Base-by-base conservation (phyloP, 441 rosid genomes). In the Aleurites moluccanus region DNA sequence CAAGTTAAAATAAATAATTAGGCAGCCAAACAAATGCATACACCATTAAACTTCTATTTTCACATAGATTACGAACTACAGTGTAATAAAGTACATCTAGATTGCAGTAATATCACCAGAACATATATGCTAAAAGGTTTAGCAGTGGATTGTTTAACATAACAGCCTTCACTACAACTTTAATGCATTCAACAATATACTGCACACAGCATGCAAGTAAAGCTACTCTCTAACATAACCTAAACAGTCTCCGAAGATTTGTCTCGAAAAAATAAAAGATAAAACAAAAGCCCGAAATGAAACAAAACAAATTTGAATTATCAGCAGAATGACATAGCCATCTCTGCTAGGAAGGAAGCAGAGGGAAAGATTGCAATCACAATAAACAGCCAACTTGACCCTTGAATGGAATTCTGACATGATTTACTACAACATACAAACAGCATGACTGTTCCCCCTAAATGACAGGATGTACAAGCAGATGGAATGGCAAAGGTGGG, bases 341-440 rank as follows among this genome's bases (percentile, higher is more conserved):
- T 69, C 16, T 69, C 45, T 52, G 45, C 38, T 0, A 50, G 72
- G 27, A n/a, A n/a, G n/a, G n/a, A 53, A 55, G 27, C 7, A 8
- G 40, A 70, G 47, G n/a, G 18, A 53, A 70, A 59, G 16, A 10
- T n/a, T n/a, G n/a, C n/a, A n/a, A 70, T 70, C 53, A 68, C 38
- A 71, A 40, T 25, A 25, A 10, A 72, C 47, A 65, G 74, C 50
- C 23, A 44, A 11, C 47, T 18, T 44, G 16, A 3, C 25, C 27
- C 33, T 70, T 10, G 3, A 10, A 47, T 6, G 23, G 35, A 67
- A 23, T 23, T 70, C 73, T 13, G 6, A 50, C 44, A 18, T 50
- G 59, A 18, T 18, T 35, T 3, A 10, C 60, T 25, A 35, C 21
- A 20, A 10, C 20, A 47, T 18, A 65, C 33, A 65, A 65, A 65